Evolutionary conservation across 1,139 yeast species (phyloP).

Genomic region (Scheffersomyces titani): DNA sequence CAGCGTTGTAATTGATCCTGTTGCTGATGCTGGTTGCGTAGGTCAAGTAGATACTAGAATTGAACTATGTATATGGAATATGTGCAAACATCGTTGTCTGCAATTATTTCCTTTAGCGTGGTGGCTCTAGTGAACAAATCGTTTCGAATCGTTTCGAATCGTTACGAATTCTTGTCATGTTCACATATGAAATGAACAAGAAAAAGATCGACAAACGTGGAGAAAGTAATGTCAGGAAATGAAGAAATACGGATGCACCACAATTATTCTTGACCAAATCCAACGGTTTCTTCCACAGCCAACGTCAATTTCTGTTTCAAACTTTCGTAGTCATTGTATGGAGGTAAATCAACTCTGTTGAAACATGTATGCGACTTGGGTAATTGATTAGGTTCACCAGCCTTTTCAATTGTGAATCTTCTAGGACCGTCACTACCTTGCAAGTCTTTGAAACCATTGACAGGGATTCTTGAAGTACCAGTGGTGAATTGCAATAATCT

Average conservation of each 20-base stretch:
- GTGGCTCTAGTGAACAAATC: background rate
- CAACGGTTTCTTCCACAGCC: conserved; percentile 93
- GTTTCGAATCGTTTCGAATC: background rate
- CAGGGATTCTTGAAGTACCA: conserved; percentile 98
- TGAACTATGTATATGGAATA: background rate
- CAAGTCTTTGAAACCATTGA: conserved; percentile 95
- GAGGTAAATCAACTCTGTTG: conserved; percentile 90
- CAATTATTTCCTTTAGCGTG: background rate
- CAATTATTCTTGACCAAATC: conserved; percentile 87
- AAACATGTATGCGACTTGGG: conserved; percentile 97
- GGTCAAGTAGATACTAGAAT: background rate
- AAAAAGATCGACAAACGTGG: background rate
- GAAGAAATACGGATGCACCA: background rate
- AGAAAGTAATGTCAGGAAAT: background rate
- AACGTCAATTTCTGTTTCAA: conserved; percentile 78
- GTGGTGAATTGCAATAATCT: conserved; percentile 94
- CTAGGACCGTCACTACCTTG: conserved; percentile 99
- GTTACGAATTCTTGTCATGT: background rate
- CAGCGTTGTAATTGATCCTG: background rate
- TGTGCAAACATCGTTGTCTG: background rate
- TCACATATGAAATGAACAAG: background rate
- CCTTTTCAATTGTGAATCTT: conserved; percentile 96
- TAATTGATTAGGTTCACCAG: conserved; percentile 89
- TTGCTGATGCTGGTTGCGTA: background rate
- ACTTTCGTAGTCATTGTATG: conserved; percentile 72